Percentiles rank a stretch among this genome's conserved stretches.
Evolutionary conservation across 306 rosid species (phyloP).

Genomic region (Vachellia pachyceras): DNA sequence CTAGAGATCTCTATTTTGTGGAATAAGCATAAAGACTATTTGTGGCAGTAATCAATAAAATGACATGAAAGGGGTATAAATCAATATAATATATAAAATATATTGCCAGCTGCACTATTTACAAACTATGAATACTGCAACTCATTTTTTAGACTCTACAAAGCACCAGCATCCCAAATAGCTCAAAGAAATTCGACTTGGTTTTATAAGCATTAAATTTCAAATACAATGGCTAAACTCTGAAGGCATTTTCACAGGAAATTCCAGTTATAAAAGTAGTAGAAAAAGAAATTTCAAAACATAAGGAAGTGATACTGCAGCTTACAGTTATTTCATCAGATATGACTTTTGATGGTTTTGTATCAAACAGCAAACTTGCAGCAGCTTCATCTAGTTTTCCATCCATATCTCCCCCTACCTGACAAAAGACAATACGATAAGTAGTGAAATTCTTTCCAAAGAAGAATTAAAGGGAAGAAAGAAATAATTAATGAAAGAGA

Average conservation of each 20-base stretch:
- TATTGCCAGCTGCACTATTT: not conserved
- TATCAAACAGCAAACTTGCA: conserved; percentile 82
- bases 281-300: conserved; percentile 33
- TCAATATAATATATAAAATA: not conserved
- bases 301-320: conserved; percentile 36
- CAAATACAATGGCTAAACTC: not conserved
- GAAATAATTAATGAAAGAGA: not conserved
- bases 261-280: not conserved
- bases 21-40: not conserved
- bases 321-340: conserved; percentile 88
- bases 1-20: not conserved
- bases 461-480: not conserved
- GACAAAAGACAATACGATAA: conserved; percentile 40
- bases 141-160: not conserved
- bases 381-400: conserved; percentile 87
- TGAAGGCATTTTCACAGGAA: not conserved
- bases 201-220: not conserved
- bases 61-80: not conserved
- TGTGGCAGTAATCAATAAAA: not conserved
- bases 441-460: not conserved
- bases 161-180: not conserved
- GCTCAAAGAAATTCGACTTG: not conserved
- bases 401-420: conserved; percentile 83
- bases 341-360: conserved; percentile 93
- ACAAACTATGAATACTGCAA: not conserved